phyloP scores from a whole-genome alignment of 2,329 filamentous ascomycete species.

The Ophiostoma fasciatum region DNA sequence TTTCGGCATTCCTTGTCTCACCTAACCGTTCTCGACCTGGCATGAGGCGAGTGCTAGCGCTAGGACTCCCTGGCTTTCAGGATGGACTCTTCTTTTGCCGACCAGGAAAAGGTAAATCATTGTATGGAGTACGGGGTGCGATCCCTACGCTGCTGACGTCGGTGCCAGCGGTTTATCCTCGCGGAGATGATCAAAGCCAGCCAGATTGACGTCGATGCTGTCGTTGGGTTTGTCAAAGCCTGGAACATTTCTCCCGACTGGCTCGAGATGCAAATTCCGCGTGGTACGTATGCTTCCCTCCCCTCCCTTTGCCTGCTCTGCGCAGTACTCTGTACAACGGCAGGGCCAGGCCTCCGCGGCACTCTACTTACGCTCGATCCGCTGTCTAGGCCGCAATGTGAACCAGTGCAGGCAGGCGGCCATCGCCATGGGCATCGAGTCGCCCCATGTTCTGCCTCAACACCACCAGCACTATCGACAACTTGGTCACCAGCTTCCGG shows the following conservation, averaged over 20 bases:
- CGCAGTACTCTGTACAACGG: neutral
- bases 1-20: constrained; percentile 15
- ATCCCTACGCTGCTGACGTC: neutral
- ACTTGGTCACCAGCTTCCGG: constrained; percentile 8
- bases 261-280: constrained; percentile 21
- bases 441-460: constrained; percentile 1
- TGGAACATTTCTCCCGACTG: constrained; percentile 19
- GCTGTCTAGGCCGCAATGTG: constrained; percentile 20
- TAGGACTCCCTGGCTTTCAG: constrained; percentile 8
- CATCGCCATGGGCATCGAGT: constrained; percentile 15
- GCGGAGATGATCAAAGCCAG: constrained; percentile 44
- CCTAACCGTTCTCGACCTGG: constrained; percentile 13
- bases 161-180: constrained; percentile 38
- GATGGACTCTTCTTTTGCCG: constrained; percentile 33
- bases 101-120: constrained; percentile 41
- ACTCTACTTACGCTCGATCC: constrained; percentile 5
- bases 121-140: no score
- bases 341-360: neutral
- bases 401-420: constrained; percentile 20
- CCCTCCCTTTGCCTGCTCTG: neutral
- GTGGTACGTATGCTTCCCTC: constrained; percentile 15
- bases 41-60: constrained; percentile 7
- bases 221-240: constrained; percentile 32
- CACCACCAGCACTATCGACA: constrained; percentile 15
- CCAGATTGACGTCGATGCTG: constrained; percentile 28